Evolutionary conservation across 495 filamentous ascomycete genomes (phyloP), one percentile per base, ranked within the genome.

Genomic region (Cercophora newfieldiana): DNA sequence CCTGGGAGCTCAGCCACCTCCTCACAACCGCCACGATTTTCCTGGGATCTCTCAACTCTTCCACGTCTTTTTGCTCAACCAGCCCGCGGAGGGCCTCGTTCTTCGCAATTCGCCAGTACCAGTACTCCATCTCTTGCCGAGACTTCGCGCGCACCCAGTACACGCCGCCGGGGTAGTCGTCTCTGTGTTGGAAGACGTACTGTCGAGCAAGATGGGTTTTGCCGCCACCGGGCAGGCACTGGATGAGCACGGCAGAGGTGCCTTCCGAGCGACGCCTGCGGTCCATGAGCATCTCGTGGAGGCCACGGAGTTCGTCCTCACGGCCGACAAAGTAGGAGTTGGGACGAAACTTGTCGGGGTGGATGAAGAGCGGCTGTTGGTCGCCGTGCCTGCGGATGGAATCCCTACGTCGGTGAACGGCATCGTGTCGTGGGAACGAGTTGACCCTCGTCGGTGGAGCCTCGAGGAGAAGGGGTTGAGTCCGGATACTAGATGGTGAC

Each of bases 131-230:
- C 29, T 90, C 86, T 58, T 86, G 78, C 24, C 80, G 75, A 10
- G 85, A 87, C 69, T 89, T 90, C 10, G 90, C 88, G 61, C 88
- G 83, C 30, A 94, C 83, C 91, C 91, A 95, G 71, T 93, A 95
- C 22, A 93, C 83, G 6, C 91, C 91, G 1, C 90, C 91, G 0
- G 84, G 85, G 68, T 89, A 95, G 69, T 87, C 81, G 10, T 83
- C 81, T 21, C 81, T 83, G 63, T 91, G 85, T 25, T 81, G 78
- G 61, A 90, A 92, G 58, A 93, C 89, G 69, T 94, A 95, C 75
- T 95, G 84, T 7, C 91, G 83, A 33, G 90, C 90, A n/a, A 94
- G 78, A 72, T 94, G 91, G 0, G 90, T 90, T 75, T 95, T 95
- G 22, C 91, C 91, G 1, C 86, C 86, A 16, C 91, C 91, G n/a